Evolutionary conservation across 805 yeast species (phyloP).

Genomic region (Priceomyces carsonii): DNA sequence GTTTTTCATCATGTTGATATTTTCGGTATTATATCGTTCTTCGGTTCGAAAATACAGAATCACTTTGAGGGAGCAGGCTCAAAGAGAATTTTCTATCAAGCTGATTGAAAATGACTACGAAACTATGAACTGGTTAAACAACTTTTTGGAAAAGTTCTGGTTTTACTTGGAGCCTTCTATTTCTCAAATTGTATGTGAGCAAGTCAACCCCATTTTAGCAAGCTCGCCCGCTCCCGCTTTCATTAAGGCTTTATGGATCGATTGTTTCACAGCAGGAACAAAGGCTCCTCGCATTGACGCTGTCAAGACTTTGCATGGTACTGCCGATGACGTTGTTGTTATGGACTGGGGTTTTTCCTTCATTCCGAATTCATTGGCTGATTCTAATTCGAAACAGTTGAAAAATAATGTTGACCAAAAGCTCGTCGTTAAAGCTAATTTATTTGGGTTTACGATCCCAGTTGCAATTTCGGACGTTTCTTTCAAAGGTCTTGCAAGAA

Average conservation of each 20-base stretch:
- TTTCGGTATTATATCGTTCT: constrained; percentile 75
- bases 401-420: constrained; percentile 83
- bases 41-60: constrained; percentile 80
- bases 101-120: constrained; percentile 87
- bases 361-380: constrained; percentile 87
- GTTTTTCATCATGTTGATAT: constrained; percentile 64
- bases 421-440: constrained; percentile 69
- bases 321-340: constrained; percentile 90
- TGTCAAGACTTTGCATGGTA: constrained; percentile 86
- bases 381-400: constrained; percentile 80
- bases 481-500: constrained; percentile 70
- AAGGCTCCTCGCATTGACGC: constrained; percentile 93
- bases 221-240: constrained; percentile 79
- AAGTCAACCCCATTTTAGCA: constrained; percentile 81
- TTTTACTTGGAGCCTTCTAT: constrained; percentile 83
- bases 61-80: constrained; percentile 72
- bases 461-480: constrained; percentile 78
- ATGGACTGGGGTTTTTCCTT: constrained; percentile 97
- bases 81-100: constrained; percentile 80
- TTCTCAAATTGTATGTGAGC: constrained; percentile 81
- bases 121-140: constrained; percentile 94
- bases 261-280: constrained; percentile 87
- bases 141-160: constrained; percentile 91
- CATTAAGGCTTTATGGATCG: constrained; percentile 80
- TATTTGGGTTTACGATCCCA: constrained; percentile 85